These are phyloP conservation scores for Hypoxylon subgilvum DNA, from an alignment of 495 filamentous ascomycete species.

Conservation along the genomic window DNA sequence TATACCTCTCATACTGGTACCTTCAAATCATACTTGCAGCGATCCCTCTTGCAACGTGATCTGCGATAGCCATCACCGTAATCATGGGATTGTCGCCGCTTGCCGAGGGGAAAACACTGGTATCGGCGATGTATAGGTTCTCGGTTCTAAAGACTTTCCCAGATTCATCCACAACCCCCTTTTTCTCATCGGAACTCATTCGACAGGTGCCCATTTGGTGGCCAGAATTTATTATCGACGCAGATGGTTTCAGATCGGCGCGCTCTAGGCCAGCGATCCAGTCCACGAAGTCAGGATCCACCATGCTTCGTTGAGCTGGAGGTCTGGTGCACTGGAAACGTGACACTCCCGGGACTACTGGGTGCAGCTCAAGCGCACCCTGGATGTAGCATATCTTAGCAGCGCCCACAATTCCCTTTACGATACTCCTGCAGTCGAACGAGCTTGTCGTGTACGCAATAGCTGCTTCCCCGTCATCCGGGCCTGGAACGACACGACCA, in stretches of 20 bases:
- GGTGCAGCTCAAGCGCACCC: conserved; percentile 70
- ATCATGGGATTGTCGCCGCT: conserved; percentile 85
- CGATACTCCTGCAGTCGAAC: conserved; percentile 65
- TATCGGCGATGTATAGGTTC: conserved; percentile 72
- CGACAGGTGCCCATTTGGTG: conserved; percentile 83
- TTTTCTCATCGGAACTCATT: conserved; percentile 61
- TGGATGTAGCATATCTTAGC: conserved; percentile 70
- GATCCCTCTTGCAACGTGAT: conserved; percentile 49
- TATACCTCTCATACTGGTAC: too few species aligned
- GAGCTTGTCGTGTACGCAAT: conserved; percentile 65
- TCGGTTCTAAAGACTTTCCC: conserved; percentile 72
- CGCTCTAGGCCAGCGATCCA: conserved; percentile 50
- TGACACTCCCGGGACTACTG: conserved; percentile 56
- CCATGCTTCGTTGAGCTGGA: background rate
- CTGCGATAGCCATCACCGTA: conserved; percentile 76
- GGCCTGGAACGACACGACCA: conserved; percentile 71
- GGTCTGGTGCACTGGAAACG: conserved; percentile 59
- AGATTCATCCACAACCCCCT: conserved; percentile 68
- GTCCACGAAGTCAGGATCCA: conserved; percentile 49
- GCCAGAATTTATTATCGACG: conserved; percentile 52
- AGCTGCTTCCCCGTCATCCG: conserved; percentile 62
- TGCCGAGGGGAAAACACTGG: conserved; percentile 77
- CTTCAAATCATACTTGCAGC: too few species aligned
- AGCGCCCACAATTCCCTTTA: conserved; percentile 63
- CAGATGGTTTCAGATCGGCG: conserved; percentile 57